phyloP scores from a whole-genome alignment of 176 grass and related monocot species.

The Pharus latifolius region DNA sequence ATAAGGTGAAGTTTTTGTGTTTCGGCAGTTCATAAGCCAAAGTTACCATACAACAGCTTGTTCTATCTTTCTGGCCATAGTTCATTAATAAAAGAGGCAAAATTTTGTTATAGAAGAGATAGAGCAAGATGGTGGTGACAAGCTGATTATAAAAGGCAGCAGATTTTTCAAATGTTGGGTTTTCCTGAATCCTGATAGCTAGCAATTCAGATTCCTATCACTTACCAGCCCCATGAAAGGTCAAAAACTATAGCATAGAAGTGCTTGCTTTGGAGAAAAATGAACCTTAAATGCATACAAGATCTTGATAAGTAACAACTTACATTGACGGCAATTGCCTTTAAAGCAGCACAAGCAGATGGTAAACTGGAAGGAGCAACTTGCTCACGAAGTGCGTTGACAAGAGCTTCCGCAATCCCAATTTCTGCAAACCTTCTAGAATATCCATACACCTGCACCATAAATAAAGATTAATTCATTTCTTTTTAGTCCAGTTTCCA shows the following conservation, averaged over 20 bases:
- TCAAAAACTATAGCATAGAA: neutral
- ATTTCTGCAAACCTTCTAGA: constrained; percentile 83
- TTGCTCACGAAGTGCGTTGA: constrained; percentile 48
- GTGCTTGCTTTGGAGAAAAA: neutral
- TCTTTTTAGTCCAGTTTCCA: neutral
- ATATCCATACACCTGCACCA: constrained; percentile 81
- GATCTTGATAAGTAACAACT: neutral
- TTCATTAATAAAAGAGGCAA: neutral
- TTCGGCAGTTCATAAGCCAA: neutral
- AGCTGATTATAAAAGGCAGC: neutral
- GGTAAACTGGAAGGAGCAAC: constrained; percentile 49
- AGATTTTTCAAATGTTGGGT: neutral
- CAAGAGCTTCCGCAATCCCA: constrained; percentile 72
- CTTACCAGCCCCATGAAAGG: neutral
- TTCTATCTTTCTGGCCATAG: neutral
- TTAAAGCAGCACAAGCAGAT: constrained; percentile 86
- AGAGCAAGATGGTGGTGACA: neutral
- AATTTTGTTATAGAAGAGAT: neutral
- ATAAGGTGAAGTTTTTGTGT: neutral
- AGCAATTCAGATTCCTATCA: constrained; percentile 2
- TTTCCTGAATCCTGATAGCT: neutral
- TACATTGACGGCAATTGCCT: constrained; percentile 93
- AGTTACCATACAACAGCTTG: neutral
- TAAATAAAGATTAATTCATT: neutral
- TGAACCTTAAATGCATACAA: neutral